These are phyloP conservation scores for Coemansia sp. DNA, from an alignment of 192 early-diverging fungal genomes.

Conservation along the genomic window DNA sequence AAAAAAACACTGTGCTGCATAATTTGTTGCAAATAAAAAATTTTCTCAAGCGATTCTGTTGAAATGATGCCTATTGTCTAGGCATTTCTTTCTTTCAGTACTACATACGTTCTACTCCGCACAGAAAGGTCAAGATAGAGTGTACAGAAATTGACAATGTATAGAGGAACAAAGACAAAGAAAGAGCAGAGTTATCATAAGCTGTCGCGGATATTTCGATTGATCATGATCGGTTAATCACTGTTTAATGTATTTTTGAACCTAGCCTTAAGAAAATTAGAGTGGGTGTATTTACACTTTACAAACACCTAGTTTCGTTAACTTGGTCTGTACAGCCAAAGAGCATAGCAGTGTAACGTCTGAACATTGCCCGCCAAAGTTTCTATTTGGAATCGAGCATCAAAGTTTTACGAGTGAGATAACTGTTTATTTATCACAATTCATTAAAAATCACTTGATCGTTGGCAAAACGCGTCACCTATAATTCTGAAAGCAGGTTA, in stretches of 20 bases:
- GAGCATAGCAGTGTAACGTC: too few species aligned
- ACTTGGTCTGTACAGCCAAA: too few species aligned
- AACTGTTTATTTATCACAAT: not conserved
- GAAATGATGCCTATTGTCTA: not conserved
- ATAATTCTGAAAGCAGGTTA: not conserved
- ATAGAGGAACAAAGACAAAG: not conserved
- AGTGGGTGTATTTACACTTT: too few species aligned
- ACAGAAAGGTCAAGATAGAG: constrained; percentile 1
- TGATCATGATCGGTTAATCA: too few species aligned
- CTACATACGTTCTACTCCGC: not conserved
- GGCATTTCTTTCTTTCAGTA: not conserved
- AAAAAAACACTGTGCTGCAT: not conserved
- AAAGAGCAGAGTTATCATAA: too few species aligned
- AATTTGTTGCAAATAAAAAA: constrained; percentile 1
- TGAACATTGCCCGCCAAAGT: too few species aligned
- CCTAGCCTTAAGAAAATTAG: too few species aligned
- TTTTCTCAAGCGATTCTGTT: not conserved
- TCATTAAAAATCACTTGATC: not conserved
- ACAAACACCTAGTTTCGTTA: too few species aligned
- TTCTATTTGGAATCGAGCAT: too few species aligned
- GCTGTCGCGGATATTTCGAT: too few species aligned
- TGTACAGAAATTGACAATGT: not conserved
- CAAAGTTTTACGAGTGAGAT: not conserved
- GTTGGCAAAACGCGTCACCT: not conserved
- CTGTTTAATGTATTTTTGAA: too few species aligned